These are phyloP conservation scores for Penicillium cataractarum DNA, from an alignment of 495 filamentous ascomycete genomes.

Conservation along the genomic window DNA sequence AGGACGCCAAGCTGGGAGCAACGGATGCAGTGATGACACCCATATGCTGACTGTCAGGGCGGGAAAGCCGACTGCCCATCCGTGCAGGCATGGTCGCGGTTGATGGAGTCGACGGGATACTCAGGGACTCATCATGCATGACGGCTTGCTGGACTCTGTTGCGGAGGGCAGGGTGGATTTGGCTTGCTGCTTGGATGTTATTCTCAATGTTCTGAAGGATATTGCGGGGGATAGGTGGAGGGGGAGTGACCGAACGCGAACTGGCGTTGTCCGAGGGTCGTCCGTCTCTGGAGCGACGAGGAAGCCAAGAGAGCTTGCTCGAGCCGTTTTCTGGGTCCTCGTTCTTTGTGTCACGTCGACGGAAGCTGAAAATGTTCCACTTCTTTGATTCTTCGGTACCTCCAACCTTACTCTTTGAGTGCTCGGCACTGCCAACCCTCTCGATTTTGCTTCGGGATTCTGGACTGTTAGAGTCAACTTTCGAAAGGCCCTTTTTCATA, in stretches of 20 bases:
- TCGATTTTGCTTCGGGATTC: slow-evolving; percentile 2
- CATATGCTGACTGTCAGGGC: not conserved
- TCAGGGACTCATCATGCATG: not conserved
- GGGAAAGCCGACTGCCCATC: not conserved
- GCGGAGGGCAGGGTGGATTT: slow-evolving; percentile 2
- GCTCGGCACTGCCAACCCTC: too few relatives aligned
- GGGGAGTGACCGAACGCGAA: slow-evolving; percentile 12
- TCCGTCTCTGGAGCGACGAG: slow-evolving; percentile 12
- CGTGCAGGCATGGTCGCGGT: not conserved
- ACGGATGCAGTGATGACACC: not conserved
- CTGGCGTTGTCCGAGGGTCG: not conserved
- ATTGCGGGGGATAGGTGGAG: slow-evolving; percentile 17
- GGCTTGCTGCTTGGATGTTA: not conserved
- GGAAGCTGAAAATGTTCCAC: slow-evolving; percentile 32
- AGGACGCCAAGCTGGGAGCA: not conserved
- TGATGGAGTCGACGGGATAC: not conserved
- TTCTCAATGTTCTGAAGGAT: not conserved
- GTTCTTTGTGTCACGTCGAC: slow-evolving; percentile 22
- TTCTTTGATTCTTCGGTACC: slow-evolving; percentile 21
- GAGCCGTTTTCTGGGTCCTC: slow-evolving; percentile 9
- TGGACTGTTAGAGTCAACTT: not conserved
- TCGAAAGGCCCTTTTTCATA: slow-evolving; percentile 14
- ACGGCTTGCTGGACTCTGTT: not conserved
- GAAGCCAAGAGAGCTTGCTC: slow-evolving; percentile 19
- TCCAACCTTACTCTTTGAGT: slow-evolving; percentile 1